These are phyloP conservation scores for Metarhizium anisopliae DNA, from an alignment of 2,329 filamentous ascomycete species.

Conservation along the genomic window DNA sequence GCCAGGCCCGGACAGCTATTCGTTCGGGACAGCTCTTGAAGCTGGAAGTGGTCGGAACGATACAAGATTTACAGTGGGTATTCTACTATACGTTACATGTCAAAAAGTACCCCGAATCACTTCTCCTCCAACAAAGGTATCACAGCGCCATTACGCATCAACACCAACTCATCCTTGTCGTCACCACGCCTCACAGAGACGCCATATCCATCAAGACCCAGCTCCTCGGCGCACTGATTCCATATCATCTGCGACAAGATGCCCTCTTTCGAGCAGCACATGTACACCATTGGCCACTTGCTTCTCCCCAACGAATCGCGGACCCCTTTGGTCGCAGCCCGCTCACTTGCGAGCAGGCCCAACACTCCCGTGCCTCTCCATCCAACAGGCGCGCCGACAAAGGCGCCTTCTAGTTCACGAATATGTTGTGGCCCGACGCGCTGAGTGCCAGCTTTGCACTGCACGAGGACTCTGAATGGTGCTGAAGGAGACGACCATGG, in stretches of 20 bases:
- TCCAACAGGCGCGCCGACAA: constrained; percentile 61
- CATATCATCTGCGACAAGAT: constrained; percentile 59
- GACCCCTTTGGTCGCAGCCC: constrained; percentile 69
- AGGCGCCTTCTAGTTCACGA: constrained; percentile 73
- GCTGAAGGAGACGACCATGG: constrained; percentile 23
- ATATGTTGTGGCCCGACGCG: constrained; percentile 49
- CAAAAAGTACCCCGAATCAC: background rate
- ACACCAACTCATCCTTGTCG: constrained; percentile 30
- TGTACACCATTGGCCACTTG: constrained; percentile 61
- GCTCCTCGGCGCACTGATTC: constrained; percentile 56
- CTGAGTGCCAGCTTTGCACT: constrained; percentile 59
- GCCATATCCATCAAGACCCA: constrained; percentile 52
- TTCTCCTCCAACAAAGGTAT: constrained; percentile 10
- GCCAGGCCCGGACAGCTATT: constrained; percentile 3
- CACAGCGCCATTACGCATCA: constrained; percentile 41
- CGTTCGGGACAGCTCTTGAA: too few relatives aligned
- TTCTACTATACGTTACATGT: background rate
- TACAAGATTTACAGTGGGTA: too few relatives aligned
- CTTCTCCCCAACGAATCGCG: constrained; percentile 61
- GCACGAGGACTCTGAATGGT: constrained; percentile 39
- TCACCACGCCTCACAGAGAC: constrained; percentile 36
- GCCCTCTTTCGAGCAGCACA: constrained; percentile 52
- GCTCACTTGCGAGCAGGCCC: constrained; percentile 61
- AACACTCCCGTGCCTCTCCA: constrained; percentile 61
- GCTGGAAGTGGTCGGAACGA: too few relatives aligned